These are phyloP conservation scores for Globisporangium okanoganense DNA, from an alignment of 352 stramenopile species.

Conservation along the genomic window DNA sequence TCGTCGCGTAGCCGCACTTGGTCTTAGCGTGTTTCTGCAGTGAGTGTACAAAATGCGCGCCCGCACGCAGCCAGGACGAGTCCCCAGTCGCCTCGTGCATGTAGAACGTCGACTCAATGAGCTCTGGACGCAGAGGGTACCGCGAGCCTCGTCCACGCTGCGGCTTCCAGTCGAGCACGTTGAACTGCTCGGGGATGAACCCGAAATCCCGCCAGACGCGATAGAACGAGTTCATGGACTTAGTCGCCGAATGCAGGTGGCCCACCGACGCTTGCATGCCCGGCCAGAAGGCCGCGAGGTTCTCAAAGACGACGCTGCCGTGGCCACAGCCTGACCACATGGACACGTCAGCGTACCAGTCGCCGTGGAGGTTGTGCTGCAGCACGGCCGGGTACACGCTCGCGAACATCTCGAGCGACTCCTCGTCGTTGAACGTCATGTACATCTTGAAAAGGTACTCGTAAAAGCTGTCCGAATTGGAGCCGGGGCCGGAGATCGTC, in stretches of 20 bases:
- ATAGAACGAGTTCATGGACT: slow-evolving; percentile 94
- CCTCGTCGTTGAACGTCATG: slow-evolving; percentile 91
- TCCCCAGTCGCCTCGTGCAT: slow-evolving; percentile 90
- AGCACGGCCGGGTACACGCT: slow-evolving; percentile 65
- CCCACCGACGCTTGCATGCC: slow-evolving; percentile 95
- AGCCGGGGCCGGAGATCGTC: slow-evolving; percentile 75
- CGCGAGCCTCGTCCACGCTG: slow-evolving; percentile 46
- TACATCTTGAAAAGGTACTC: slow-evolving; percentile 98
- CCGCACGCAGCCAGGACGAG: slow-evolving; percentile 75
- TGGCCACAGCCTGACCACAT: slow-evolving; percentile 73
- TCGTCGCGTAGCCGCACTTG: slow-evolving; percentile 92
- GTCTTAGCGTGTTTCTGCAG: slow-evolving; percentile 91
- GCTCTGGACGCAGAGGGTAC: slow-evolving; percentile 96
- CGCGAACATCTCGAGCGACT: slow-evolving; percentile 91
- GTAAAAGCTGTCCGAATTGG: slow-evolving; percentile 98
- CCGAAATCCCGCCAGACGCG: slow-evolving; percentile 93
- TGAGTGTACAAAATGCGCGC: slow-evolving; percentile 76
- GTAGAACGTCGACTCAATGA: slow-evolving; percentile 97
- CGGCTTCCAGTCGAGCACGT: slow-evolving; percentile 81
- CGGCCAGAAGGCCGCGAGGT: slow-evolving; percentile 95
- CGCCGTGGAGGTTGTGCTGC: slow-evolving; percentile 67
- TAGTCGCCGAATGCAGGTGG: slow-evolving; percentile 75
- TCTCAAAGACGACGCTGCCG: slow-evolving; percentile 69
- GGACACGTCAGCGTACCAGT: slow-evolving; percentile 84
- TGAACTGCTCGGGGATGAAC: slow-evolving; percentile 96